phyloP scores from a whole-genome alignment of 2,329 filamentous ascomycete genomes.

The Talaromyces piceae region DNA sequence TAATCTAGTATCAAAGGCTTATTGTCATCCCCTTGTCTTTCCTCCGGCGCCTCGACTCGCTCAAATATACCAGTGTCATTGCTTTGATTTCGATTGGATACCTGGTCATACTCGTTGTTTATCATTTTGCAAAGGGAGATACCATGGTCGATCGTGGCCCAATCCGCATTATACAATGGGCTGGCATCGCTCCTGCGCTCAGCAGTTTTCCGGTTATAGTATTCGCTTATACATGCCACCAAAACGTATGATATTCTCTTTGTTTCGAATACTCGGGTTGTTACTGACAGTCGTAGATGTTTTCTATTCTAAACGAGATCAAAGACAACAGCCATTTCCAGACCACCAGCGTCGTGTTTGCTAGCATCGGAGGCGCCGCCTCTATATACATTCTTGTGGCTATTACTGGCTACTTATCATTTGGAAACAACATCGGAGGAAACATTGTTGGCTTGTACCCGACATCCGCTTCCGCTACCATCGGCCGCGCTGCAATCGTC shows the following conservation, averaged over 20 bases:
- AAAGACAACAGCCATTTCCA: constrained; percentile 71
- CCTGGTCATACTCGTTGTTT: constrained; percentile 84
- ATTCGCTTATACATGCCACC: constrained; percentile 98
- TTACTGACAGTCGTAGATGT: constrained; percentile 61
- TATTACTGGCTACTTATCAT: constrained; percentile 91
- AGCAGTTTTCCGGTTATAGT: constrained; percentile 90
- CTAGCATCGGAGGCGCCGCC: constrained; percentile 84
- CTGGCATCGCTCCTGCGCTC: constrained; percentile 67
- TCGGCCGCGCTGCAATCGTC: constrained; percentile 91
- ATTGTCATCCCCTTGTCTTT: constrained; percentile 93
- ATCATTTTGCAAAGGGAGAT: constrained; percentile 77
- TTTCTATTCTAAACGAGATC: constrained; percentile 95
- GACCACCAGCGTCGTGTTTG: constrained; percentile 68
- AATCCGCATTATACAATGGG: constrained; percentile 70
- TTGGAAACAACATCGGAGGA: constrained; percentile 78
- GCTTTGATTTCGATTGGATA: constrained; percentile 92
- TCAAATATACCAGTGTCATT: constrained; percentile 94
- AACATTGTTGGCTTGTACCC: constrained; percentile 93
- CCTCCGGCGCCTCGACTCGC: constrained; percentile 78
- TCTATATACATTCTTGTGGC: constrained; percentile 83
- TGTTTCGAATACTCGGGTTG: constrained; percentile 8
- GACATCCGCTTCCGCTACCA: constrained; percentile 73
- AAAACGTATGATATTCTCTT: constrained; percentile 64
- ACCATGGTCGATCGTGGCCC: constrained; percentile 64
- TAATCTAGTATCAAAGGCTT: constrained; percentile 49